Evolutionary conservation across 306 rosid genomes (phyloP).

Genomic region (Rosa multiflora): DNA sequence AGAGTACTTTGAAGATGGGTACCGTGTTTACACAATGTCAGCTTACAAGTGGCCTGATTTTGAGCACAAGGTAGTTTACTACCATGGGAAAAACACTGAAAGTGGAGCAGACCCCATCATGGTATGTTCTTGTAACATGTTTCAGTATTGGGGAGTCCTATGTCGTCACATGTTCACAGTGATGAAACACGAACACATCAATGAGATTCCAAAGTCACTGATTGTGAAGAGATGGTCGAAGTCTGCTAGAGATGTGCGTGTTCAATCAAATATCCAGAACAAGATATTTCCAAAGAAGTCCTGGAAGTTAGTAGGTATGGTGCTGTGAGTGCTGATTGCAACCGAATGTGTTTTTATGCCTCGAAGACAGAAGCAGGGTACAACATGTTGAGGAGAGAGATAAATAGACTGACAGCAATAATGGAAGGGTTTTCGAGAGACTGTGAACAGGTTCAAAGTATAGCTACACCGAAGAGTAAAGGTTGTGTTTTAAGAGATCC

Average conservation of each 20-base stretch:
- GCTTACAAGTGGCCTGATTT: background rate
- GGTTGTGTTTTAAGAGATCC: too few species aligned
- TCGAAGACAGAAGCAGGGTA: background rate
- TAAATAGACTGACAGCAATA: background rate
- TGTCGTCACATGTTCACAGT: background rate
- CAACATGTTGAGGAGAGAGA: background rate
- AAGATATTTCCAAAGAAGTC: background rate
- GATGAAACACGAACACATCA: background rate
- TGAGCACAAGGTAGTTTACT: background rate
- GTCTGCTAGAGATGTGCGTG: background rate
- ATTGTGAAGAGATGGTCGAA: background rate
- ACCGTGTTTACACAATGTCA: background rate
- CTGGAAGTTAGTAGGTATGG: background rate
- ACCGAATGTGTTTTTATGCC: background rate
- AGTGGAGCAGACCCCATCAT: background rate
- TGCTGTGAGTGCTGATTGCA: background rate
- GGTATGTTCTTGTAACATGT: background rate
- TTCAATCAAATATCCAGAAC: background rate
- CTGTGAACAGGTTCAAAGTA: too few species aligned
- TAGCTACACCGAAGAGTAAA: too few species aligned
- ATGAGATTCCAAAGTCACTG: background rate
- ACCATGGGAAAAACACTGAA: background rate
- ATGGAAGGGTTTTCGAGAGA: background rate
- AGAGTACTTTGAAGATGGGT: too few species aligned
- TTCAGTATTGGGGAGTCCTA: background rate